Base-by-base conservation (phyloP, 2,329 filamentous ascomycete genomes). In the Trichophyton rubrum region DNA sequence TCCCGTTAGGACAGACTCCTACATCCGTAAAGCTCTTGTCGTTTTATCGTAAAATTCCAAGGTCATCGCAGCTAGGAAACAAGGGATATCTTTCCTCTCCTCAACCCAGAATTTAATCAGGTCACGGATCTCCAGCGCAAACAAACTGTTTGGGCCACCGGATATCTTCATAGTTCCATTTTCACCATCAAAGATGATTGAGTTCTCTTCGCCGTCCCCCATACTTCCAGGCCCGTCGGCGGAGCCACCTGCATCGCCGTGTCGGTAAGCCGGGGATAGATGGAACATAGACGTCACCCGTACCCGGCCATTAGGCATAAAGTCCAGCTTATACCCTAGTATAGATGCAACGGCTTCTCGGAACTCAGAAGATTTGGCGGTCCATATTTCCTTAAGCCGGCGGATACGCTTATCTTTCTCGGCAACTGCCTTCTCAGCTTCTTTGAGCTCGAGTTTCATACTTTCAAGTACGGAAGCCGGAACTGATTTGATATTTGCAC, bases 131-230 rank as follows among this genome's bases (percentile, higher is more conserved):
- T 90, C 86, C 60, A 83, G 77, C 1, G 91, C 93, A 74, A 99
- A 99, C 11, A 84, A 80, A 70, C 89, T 95, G 69, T 88, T 83
- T 1, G 90, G 89, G 0, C 93, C 93, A 1, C 93, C 93, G 38
- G 87, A 89, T 61, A 99, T 88, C 80, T 99, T 99, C 93, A 99
- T 99, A 0, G 91, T 96, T 6, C 92, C 93, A 61, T 88, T 85
- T 75, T 96, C 90, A 58, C 90, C 90, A 73, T 96, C 90, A 72
- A 96, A 96, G 0, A 96, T 84, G 53, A 85, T 85, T 3, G 77
- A 81, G 63, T 84, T 82, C 64, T 79, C 79, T 62, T 79, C 77
- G 3, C 74, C 75, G 33, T 75, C 73, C 47, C 74, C 73, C 75
- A 75, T 75, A 63, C 73, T 75, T 3, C 73, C 75, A 1, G 72